Evolutionary conservation across 1,284 basidiomycete species (phyloP).

Genomic region (Ustilago bromivora): DNA sequence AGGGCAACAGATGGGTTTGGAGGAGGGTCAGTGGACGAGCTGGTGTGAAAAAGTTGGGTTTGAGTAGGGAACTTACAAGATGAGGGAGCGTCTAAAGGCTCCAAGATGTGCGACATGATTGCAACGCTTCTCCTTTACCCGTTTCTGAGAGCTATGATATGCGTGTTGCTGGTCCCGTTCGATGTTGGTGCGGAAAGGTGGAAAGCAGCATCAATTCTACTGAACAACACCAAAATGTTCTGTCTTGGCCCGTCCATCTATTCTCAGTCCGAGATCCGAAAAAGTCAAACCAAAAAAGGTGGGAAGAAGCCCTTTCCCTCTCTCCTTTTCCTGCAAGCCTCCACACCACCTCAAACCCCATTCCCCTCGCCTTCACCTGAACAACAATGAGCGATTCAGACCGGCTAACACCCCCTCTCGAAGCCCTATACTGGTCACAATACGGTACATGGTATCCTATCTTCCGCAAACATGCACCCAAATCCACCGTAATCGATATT

Average conservation of each 20-base stretch:
- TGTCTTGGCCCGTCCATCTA: constrained; percentile 10
- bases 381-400: constrained; percentile 6
- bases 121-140: background rate
- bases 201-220: background rate
- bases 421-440: constrained; percentile 71
- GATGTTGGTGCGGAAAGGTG: background rate
- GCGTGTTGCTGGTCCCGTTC: background rate
- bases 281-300: background rate
- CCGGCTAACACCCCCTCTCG: constrained; percentile 77
- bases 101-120: constrained; percentile 86
- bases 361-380: background rate
- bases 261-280: constrained; percentile 5
- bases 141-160: background rate
- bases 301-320: background rate
- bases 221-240: background rate
- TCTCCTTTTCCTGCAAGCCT: background rate
- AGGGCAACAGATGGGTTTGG: no score
- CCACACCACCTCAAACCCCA: background rate
- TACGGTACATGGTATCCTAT: constrained; percentile 88
- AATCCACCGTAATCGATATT: constrained; percentile 80
- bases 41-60: no score
- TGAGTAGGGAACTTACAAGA: constrained; percentile 79
- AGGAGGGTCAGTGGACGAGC: background rate
- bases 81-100: constrained; percentile 88
- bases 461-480: constrained; percentile 80